Conservation (phyloP, 2,329 filamentous ascomycete species). For the Venturia asperata region DNA sequence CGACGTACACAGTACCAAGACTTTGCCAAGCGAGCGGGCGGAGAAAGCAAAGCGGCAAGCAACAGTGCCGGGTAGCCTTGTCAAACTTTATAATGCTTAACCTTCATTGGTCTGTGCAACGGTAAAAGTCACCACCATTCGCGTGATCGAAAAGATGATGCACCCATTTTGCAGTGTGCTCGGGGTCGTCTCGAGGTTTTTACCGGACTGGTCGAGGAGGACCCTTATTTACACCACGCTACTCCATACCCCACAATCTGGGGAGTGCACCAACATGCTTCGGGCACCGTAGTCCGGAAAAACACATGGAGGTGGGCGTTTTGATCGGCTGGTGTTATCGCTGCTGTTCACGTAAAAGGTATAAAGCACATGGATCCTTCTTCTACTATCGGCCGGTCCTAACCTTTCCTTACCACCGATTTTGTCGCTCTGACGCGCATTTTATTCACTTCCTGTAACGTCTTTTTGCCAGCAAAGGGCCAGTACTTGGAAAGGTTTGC, state of each 20-base stretch:
- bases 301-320: background rate
- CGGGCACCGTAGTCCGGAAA: background rate
- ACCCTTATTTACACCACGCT: constrained; percentile 4
- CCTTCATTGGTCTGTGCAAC: background rate
- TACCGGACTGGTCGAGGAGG: too few species aligned
- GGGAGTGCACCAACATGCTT: background rate
- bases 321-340: background rate
- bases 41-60: background rate
- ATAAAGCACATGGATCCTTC: background rate
- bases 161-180: too few species aligned
- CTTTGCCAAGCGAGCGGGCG: background rate
- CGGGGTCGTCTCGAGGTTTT: background rate
- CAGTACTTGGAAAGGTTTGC: background rate
- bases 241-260: constrained; percentile 8
- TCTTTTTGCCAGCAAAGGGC: background rate
- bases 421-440: background rate
- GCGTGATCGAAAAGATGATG: background rate
- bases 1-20: background rate
- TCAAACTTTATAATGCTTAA: background rate
- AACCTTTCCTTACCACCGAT: background rate
- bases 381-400: background rate
- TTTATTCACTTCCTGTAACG: background rate
- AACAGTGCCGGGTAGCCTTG: background rate
- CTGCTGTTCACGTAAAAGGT: background rate
- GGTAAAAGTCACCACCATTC: background rate